Evolutionary conservation across 371 early-diverging fungal genomes (phyloP).

Genomic region (Basidiobolus meristosporus): DNA sequence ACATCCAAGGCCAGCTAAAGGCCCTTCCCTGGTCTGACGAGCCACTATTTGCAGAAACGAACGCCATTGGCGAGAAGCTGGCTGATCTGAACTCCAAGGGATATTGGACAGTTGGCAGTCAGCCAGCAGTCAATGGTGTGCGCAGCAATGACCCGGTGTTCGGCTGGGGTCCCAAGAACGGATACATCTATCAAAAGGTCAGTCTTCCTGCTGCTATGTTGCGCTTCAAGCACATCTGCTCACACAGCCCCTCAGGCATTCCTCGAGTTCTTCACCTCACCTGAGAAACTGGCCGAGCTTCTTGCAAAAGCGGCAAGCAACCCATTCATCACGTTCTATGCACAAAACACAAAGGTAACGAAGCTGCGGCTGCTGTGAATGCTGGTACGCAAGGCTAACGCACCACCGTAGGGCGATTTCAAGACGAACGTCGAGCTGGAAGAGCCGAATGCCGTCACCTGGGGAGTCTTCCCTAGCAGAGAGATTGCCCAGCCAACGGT

Average conservation of each 20-base stretch:
- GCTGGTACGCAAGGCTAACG: neutral
- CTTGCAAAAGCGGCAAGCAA: slow-evolving; percentile 14
- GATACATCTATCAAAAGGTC: slow-evolving; percentile 85
- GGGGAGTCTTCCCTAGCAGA: slow-evolving; percentile 94
- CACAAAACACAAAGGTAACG: slow-evolving; percentile 44
- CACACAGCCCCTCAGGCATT: too few relatives aligned
- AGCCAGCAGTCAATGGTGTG: slow-evolving; percentile 87
- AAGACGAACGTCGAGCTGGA: slow-evolving; percentile 31
- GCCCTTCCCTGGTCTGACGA: slow-evolving; percentile 85
- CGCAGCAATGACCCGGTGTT: slow-evolving; percentile 44
- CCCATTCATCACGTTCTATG: slow-evolving; percentile 69
- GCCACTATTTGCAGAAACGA: slow-evolving; percentile 57
- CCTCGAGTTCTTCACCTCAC: slow-evolving; percentile 54
- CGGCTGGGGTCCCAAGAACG: slow-evolving; percentile 92
- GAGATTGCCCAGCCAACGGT: slow-evolving; percentile 89
- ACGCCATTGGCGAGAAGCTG: slow-evolving; percentile 40
- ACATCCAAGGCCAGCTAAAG: slow-evolving; percentile 43
- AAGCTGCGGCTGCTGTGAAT: slow-evolving; percentile 6
- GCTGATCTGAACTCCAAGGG: slow-evolving; percentile 43
- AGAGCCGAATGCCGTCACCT: slow-evolving; percentile 76
- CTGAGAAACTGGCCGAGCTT: slow-evolving; percentile 18
- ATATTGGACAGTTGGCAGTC: slow-evolving; percentile 79
- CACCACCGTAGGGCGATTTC: slow-evolving; percentile 50
- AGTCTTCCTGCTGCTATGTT: neutral
- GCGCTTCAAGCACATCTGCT: too few relatives aligned